Base-by-base conservation (phyloP, 1,139 yeast genomes). In the Spencermartinsiella ligniputridi region DNA sequence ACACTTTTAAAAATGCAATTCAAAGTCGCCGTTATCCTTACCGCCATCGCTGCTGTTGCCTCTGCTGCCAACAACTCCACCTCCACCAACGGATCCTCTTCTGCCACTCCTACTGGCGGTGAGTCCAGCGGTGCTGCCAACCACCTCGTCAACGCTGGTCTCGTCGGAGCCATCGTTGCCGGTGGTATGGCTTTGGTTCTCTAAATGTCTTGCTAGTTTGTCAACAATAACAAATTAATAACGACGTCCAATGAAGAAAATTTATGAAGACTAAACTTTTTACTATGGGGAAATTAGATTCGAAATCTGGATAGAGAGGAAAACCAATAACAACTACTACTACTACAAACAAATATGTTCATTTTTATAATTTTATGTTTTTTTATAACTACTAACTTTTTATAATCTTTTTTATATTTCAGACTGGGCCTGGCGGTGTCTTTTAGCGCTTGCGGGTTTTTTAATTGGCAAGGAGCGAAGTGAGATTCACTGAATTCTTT, bases 151-250 rank as follows among this genome's bases (percentile, higher is more conserved):
- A 71, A 72, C 67, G 81, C 81, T 59, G 82, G 81, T 70, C 73
- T 76, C 62, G 73, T 79, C 66, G 86, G 84, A 70, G 86, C 84
- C 64, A 83, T 80, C 62, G 80, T 79, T 55, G 86, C 84, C 58
- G 86, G 83, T 60, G 85, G 83, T 70, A 78, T 79, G 61, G 86
- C 81, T 64, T 73, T 80, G 68, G 71, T 78, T 62, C 76, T 79
- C 72, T 79, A 79, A 76, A 48, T 15, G 36, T 8, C 8, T 8
- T 30, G 34, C 34, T n/a, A n/a, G 13, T 30, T 15, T n/a, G n/a
- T n/a, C n/a, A n/a, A n/a, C n/a, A n/a, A n/a, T n/a, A n/a, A n/a
- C n/a, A n/a, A n/a, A n/a, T n/a, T 30, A 30, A 30, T 19, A 17
- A 8, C 4, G 8, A 17, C 32, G n/a, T 39, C 27, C 20, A 22